Evolutionary conservation across 331 rosid genomes (phyloP), one percentile per base, ranked within the genome.

Genomic region (Malus hybrid): DNA sequence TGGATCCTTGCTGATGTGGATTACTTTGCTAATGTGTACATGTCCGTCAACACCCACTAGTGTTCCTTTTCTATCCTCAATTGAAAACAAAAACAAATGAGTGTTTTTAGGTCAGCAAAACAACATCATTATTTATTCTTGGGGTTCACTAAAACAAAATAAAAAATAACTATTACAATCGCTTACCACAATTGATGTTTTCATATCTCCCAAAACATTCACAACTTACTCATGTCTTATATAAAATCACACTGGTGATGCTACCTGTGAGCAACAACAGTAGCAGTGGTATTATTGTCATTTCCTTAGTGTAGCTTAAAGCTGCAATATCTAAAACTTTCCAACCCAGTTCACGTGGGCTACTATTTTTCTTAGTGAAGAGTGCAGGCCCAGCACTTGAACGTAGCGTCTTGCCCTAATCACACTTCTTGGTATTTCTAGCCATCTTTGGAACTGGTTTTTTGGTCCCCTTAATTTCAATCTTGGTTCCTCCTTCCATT

Each of bases 381-480:
- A 3, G 20, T 15, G 27, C 44, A 7, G 14, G 42, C 22, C 56
- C 80, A 20, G 83, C 75, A 75, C 85, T 77, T 34, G 48, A 69
- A 27, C 95, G 32, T 24, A 89, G 83, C 55, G 72, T 87, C 80
- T 78, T 85, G 24, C 59, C 86, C 98, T 96, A 87, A 65, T 90
- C 91, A 86, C 87, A 71, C 83, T 81, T 88, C 75, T 77, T 81
- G 3, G 28, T 42, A 42, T 52, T 33, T 15, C 24, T 29, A 62
- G 20, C 78, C 64, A 29, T 27, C 65, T 56, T 75, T 13, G 10
- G 15, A 36, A 36, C 5, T 59, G 28, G 22, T 59, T 3, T 86
- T 42, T 72, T 89, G 33, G 27, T 76, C 79, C 85, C 93, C 66
- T 83, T 85, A 1, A 93, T 89, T 65, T 88, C 88, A 63, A 91